phyloP scores from a whole-genome alignment of 2,329 filamentous ascomycete species.

The Orbilia oligospora region DNA sequence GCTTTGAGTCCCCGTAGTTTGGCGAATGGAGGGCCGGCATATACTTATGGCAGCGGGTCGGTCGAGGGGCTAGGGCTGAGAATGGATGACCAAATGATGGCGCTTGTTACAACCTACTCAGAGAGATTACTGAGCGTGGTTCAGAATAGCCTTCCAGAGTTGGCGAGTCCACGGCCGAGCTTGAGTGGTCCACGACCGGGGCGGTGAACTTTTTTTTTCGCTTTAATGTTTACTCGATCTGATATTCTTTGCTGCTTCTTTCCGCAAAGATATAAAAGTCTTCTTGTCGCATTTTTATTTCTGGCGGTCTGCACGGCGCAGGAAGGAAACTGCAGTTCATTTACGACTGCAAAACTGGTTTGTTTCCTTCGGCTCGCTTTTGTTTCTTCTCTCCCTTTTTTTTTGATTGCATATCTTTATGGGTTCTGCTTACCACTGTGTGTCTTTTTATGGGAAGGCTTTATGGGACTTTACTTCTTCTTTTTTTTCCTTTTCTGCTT shows the following conservation, averaged over 20 bases:
- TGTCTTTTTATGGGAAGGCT: conserved; percentile 36
- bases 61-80: conserved; percentile 47
- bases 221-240: conserved; percentile 10
- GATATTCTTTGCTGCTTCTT: conserved; percentile 16
- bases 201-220: conserved; percentile 28
- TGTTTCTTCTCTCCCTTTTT: not conserved
- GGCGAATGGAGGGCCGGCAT: conserved; percentile 13
- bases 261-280: conserved; percentile 17
- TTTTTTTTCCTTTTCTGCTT: not conserved
- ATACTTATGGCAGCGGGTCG: not conserved
- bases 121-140: conserved; percentile 55
- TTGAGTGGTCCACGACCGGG: conserved; percentile 31
- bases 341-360: not conserved
- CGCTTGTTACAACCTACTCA: conserved; percentile 53
- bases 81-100: conserved; percentile 60
- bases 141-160: conserved; percentile 49
- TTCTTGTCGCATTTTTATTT: conserved; percentile 15
- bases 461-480: conserved; percentile 27
- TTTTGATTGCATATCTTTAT: not conserved
- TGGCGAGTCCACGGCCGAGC: conserved; percentile 45
- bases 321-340: not conserved
- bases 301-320: not conserved
- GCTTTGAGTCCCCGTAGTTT: conserved; percentile 36
- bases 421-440: conserved; percentile 2
- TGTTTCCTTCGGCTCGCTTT: not conserved